A percentile compares a stretch with the other conserved stretches of the same genome.
These are phyloP conservation scores for Saccharomycopsis olivae DNA, from an alignment of 805 yeast species.

Conservation along the genomic window DNA sequence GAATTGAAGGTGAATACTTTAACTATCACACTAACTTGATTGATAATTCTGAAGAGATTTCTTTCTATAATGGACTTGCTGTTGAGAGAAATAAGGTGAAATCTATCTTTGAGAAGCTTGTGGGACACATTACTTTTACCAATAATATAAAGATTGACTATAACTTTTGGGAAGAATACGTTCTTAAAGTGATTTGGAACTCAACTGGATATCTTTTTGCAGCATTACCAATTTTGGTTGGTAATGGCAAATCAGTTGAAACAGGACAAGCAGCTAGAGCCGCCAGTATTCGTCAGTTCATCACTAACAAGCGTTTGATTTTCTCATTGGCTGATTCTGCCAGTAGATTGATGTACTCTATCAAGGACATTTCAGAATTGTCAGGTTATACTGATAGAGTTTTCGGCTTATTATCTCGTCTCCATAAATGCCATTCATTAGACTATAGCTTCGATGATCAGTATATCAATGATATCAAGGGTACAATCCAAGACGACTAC, in stretches of 20 bases:
- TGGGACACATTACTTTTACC: constrained; percentile 42
- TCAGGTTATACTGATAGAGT: constrained; percentile 87
- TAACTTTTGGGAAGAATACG: constrained; percentile 71
- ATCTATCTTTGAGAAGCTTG: constrained; percentile 46
- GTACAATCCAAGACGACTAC: constrained; percentile 71
- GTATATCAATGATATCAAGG: constrained; percentile 47
- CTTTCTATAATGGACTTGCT: constrained; percentile 81
- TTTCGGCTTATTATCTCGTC: constrained; percentile 59
- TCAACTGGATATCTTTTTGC: constrained; percentile 90
- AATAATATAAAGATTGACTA: constrained; percentile 54
- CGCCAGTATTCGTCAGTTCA: constrained; percentile 76
- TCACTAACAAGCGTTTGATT: constrained; percentile 84
- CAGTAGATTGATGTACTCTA: constrained; percentile 85
- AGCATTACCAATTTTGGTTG: constrained; percentile 66
- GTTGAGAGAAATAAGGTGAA: constrained; percentile 63
- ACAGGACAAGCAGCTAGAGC: constrained; percentile 23
- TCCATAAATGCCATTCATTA: constrained; percentile 71
- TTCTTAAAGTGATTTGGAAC: constrained; percentile 88
- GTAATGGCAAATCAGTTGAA: constrained; percentile 12
- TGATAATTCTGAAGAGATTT: constrained; percentile 86
- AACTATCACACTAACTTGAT: constrained; percentile 78
- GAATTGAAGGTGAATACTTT: constrained; percentile 80
- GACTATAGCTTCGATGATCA: constrained; percentile 32
- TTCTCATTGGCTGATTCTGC: constrained; percentile 92
- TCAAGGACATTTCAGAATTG: constrained; percentile 81